Evolutionary conservation across 2,329 filamentous ascomycete species (phyloP).

Genomic region (Aquanectria penicillioides): DNA sequence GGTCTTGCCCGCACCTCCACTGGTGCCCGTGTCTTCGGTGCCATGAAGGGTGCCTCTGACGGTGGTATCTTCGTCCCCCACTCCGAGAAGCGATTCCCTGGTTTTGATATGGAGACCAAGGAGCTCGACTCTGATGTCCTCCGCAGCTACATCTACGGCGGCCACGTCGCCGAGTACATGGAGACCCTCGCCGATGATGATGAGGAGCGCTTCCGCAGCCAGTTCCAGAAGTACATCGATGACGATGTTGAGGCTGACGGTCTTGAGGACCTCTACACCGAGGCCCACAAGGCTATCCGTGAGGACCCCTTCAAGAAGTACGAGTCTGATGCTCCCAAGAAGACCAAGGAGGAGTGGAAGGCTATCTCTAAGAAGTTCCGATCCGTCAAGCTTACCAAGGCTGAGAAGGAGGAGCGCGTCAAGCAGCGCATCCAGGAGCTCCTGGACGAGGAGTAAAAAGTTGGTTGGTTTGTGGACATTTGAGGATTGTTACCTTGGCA

Average conservation of each 20-base stretch:
- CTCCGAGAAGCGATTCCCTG: conserved; percentile 99
- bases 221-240: conserved; percentile 98
- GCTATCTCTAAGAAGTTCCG: conserved; percentile 92
- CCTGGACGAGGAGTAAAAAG: conserved; percentile 60
- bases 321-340: conserved; percentile 79
- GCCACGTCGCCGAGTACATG: conserved; percentile 99
- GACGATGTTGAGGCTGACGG: conserved; percentile 96
- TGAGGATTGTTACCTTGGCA: conserved; percentile 45
- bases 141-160: conserved; percentile 99
- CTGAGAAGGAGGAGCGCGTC: conserved; percentile 83
- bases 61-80: conserved; percentile 97
- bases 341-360: conserved; percentile 98
- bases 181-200: conserved; percentile 99
- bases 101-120: conserved; percentile 96
- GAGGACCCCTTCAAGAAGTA: conserved; percentile 98
- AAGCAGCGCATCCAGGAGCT: conserved; percentile 92
- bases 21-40: conserved; percentile 98
- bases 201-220: conserved; percentile 98
- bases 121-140: conserved; percentile 97
- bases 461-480: conserved; percentile 39
- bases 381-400: conserved; percentile 80
- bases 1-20: conserved; percentile 97
- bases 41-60: conserved; percentile 99
- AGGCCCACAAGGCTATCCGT: conserved; percentile 96
- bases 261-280: conserved; percentile 94